Evolutionary conservation across 2,329 filamentous ascomycete genomes (phyloP), one percentile per base, ranked within the genome.

Genomic region (Calonectria naviculata): DNA sequence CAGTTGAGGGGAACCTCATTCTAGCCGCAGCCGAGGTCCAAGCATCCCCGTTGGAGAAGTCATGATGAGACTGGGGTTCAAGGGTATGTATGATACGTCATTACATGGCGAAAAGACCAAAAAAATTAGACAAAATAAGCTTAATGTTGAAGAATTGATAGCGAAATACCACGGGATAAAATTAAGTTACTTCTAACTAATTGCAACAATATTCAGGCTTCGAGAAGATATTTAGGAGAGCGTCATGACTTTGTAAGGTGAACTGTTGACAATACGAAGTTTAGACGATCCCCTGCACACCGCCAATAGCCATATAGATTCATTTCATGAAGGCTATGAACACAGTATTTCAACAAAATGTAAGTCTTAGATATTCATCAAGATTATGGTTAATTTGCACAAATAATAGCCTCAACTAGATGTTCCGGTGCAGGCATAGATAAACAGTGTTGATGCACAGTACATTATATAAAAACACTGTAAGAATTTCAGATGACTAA

Each of bases 401-500:
- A n/a, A n/a, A n/a, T n/a, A n/a, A n/a, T n/a, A n/a, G n/a, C n/a
- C n/a, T n/a, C n/a, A n/a, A n/a, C n/a, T n/a, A n/a, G n/a, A n/a
- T n/a, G n/a, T n/a, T n/a, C n/a, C n/a, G n/a, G n/a, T n/a, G n/a
- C n/a, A n/a, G n/a, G 15, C 8, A 21, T 15, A 34, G 21, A 26
- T 13, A 21, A 36, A 67, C 54, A 44, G 60, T 67, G 46, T 19
- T 1, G 2, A 19, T 29, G 5, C 2, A 65, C 34, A 10, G 42
- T 47, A 4, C 0, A 31, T 28, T 15, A 4, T 13, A 12, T 10
- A 58, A 29, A 13, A 10, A 17, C 12, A 72, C 71, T 65, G 71
- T 71, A 19, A 1, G 1, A 13, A 2, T 26, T 31, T 12, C 21
- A 10, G 19, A 67, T 75, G 71, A 76, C 77, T 78, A 73, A 78